Evolutionary conservation across 257 asterid species (phyloP), one percentile per base, ranked within the genome.

Genomic region (Przewalskia tangutica): DNA sequence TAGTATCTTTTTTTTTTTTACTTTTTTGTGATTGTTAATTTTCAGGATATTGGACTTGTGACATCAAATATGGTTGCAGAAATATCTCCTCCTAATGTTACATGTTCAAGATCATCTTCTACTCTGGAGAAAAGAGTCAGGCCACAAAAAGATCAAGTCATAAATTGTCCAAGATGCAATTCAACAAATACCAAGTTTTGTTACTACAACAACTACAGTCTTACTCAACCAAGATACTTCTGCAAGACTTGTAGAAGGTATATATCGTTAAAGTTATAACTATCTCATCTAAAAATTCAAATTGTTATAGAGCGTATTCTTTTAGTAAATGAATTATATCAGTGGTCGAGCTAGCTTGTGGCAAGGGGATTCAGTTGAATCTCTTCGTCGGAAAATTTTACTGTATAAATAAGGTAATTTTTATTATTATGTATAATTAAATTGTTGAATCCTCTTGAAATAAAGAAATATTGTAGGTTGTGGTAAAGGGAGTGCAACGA

Each of bases 171-270:
- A 42, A 87, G 97, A 32, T 93, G 97, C 84, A 76, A 89, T 59
- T 93, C 97, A 44, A 89, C 92, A 27, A 93, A 91, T 90, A 91
- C 97, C 34, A 93, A 93, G 77, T 93, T 93, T 73, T 93, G 97
- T 82, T 93, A 93, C 84, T 93, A 91, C 93, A 93, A 93, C 89
- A 93, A 93, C 75, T 91, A 92, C 85, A 93, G 95, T 90, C 92
- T 91, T 70, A 90, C 91, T 77, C 97, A 93, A 82, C 97, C 97
- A 11, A 89, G 97, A 53, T 93, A 93, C 89, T 90, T 91, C 6
- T 93, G 97, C 90, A 93, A 93, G 89, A 87, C 92, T 1, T 93
- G 97, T 82, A 81, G 94, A 77, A 87, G 95, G 79, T 71, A 71
- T 9, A 9, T 27, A 68, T 11, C 42, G 56, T 27, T 50, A 70